Conservation (phyloP, 345 rosid species). For the Salix brachista region DNA sequence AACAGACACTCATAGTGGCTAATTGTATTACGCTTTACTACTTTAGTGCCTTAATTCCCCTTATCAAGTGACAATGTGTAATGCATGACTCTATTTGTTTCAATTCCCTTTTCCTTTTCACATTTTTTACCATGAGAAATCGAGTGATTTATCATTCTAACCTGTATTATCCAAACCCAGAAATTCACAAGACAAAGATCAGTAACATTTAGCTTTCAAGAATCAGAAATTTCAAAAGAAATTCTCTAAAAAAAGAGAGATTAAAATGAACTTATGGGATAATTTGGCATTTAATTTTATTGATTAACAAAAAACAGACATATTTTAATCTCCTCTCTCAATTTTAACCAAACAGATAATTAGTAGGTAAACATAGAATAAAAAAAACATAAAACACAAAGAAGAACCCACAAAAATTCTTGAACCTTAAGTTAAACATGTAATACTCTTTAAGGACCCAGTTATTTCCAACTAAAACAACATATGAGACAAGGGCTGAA, state of each 20-base stretch:
- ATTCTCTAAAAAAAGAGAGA: background rate
- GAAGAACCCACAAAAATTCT: background rate
- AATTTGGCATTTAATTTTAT: too few relatives aligned
- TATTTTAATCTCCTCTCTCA: too few relatives aligned
- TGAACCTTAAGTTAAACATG: background rate
- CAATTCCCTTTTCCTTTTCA: too few relatives aligned
- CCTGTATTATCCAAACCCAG: background rate
- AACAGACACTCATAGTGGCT: background rate
- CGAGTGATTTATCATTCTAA: too few relatives aligned
- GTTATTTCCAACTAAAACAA: background rate
- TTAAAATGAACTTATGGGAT: background rate
- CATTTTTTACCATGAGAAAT: too few relatives aligned
- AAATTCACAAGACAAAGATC: background rate
- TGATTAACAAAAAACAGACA: too few relatives aligned
- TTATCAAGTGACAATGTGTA: too few relatives aligned
- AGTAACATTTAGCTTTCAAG: background rate
- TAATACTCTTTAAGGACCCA: background rate
- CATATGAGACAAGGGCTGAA: background rate
- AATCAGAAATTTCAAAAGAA: background rate
- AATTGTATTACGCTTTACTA: background rate
- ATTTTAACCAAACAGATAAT: too few relatives aligned
- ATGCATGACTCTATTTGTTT: too few relatives aligned
- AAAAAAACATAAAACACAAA: background rate
- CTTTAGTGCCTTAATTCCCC: background rate
- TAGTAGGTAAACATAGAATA: too few relatives aligned